A percentile compares a stretch with the other conserved stretches of the same genome.
phyloP scores from a whole-genome alignment of 306 rosid genomes.

The Trifolium fragiferum region DNA sequence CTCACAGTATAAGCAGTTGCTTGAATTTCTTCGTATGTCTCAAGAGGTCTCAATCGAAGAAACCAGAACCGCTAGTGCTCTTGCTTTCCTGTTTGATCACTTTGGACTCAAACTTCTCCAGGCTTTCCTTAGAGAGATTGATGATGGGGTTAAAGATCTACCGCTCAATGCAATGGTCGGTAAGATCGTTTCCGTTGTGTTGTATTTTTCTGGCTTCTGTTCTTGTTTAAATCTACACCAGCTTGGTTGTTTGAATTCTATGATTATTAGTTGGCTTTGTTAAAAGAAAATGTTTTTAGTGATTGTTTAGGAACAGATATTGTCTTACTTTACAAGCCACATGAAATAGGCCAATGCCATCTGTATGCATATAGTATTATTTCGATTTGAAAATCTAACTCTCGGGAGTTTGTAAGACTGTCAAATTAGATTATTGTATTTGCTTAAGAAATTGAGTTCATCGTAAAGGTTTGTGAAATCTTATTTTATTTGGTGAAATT shows the following conservation, averaged over 20 bases:
- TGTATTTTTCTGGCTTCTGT: constrained; percentile 11
- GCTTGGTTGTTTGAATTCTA: background rate
- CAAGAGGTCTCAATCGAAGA: constrained; percentile 72
- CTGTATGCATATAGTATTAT: background rate
- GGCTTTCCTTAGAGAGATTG: constrained; percentile 77
- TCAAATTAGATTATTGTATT: background rate
- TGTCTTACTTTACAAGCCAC: background rate
- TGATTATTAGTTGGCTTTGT: background rate
- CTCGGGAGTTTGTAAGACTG: background rate
- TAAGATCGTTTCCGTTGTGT: constrained; percentile 60
- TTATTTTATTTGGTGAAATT: constrained; percentile 38
- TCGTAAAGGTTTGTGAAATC: constrained; percentile 18
- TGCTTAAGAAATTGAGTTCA: background rate
- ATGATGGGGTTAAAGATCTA: constrained; percentile 58
- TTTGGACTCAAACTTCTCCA: constrained; percentile 85
- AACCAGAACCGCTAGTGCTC: constrained; percentile 65
- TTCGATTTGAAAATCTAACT: constrained; percentile 11
- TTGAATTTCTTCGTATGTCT: constrained; percentile 76
- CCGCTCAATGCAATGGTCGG: constrained; percentile 98
- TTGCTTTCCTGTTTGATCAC: constrained; percentile 83
- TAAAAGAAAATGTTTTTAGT: too few relatives aligned
- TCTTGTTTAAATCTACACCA: background rate
- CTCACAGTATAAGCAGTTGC: constrained; percentile 72
- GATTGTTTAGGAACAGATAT: background rate
- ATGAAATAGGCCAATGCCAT: background rate